A percentile compares a stretch with the other conserved stretches of the same genome.
Conservation (phyloP, 306 rosid genomes). For the Prunus dulcis region DNA sequence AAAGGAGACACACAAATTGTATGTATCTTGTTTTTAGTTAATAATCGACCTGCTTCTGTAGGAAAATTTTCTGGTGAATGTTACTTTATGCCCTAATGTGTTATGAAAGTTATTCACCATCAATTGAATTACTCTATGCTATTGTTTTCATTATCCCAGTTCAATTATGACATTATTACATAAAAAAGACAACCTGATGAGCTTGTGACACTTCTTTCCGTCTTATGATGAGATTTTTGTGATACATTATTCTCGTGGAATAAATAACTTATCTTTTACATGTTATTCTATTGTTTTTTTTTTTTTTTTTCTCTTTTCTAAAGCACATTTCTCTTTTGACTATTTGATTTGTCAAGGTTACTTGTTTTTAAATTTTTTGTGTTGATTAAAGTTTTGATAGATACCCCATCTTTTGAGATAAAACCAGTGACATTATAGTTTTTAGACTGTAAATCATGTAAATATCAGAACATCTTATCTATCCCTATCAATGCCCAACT, state of each 20-base stretch:
- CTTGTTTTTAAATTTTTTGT: background rate
- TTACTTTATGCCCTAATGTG: background rate
- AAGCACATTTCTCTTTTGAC: background rate
- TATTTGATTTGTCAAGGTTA: background rate
- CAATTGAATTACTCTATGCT: background rate
- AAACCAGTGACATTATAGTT: background rate
- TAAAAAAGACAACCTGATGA: background rate
- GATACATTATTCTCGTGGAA: background rate
- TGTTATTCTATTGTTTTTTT: too few species aligned
- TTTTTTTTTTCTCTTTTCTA: background rate
- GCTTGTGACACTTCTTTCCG: background rate
- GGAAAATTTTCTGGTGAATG: background rate
- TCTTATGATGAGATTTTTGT: background rate
- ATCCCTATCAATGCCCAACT: background rate
- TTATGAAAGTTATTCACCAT: background rate
- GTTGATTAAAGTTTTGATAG: background rate
- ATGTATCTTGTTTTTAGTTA: constrained; percentile 30
- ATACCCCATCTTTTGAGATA: background rate
- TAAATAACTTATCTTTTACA: background rate
- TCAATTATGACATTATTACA: background rate
- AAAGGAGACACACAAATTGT: constrained; percentile 89
- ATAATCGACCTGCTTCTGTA: constrained; percentile 5
- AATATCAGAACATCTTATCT: background rate
- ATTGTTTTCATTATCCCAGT: background rate
- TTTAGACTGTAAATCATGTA: background rate